Base-by-base conservation (phyloP, 2,329 filamentous ascomycete species). In the Aureobasidium sp. region DNA sequence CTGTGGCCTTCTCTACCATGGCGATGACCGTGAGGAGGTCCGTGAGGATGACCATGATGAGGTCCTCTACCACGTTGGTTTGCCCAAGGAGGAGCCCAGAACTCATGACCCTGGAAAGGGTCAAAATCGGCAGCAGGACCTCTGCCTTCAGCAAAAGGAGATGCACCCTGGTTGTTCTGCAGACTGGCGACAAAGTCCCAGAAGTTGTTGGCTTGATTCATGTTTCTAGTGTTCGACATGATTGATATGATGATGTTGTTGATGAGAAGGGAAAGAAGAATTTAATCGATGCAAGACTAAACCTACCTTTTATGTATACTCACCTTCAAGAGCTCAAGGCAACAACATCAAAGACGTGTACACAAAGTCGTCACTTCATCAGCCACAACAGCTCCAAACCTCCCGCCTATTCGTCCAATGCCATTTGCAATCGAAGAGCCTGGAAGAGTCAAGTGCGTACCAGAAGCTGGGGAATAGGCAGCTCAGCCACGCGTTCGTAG, bases 161-260 rank as follows among this genome's bases (percentile, higher is more conserved):
- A 15, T 2, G 44, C 31, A 19, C 35, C 47, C 29, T 57, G 44
- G 68, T 61, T 66, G 59, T 57, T 69, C 80, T 61, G 60, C 14
- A 84, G 73, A 64, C 72, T 74, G 58, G 78, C 75, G 59, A 83
- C 67, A 63, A 80, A 81, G 69, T 84, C 80, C 81, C 82, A 83
- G 69, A 84, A 82, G 77, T 75, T 5, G 76, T 76, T 61, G 78
- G 75, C 63, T 82, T 82, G 73, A 53, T 62, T 66, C 60, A 62
- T 64, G 53, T 66, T 58, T 39, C 24, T 65, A 42, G 54, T 64
- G 63, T 64, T 66, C 40, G 39, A 62, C 63, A 64, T 64, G 40
- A 35, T 56, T 60, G 44, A 63, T 62, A 59, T 37, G 27, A 48
- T 54, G 24, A 35, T 53, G 47, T 40, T 40, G 8, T n/a, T 19